Base-by-base conservation (phyloP, 768 basidiomycete species). In the Pisolithus tinctorius region DNA sequence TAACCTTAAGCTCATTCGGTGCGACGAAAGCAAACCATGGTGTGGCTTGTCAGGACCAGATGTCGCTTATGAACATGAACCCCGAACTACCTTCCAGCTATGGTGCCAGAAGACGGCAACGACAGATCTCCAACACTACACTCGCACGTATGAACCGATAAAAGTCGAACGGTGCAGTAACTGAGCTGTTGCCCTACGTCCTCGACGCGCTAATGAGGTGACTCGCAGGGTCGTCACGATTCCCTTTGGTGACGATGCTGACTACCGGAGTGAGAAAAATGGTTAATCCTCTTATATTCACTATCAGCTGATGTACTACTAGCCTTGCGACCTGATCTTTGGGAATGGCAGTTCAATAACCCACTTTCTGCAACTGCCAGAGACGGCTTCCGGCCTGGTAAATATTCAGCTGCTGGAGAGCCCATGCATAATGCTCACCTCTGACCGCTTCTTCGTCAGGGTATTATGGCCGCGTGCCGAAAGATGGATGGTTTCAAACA, bases 101-200 rank as follows among this genome's bases (percentile, higher is more conserved):
- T 60, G 57, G 45, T 81, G 78, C 11, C 74, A 86, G 45, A 59
- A 46, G 23, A 65, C 61, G n/a, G 63, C 64, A 4, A 76, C 78
- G 0, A 65, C 41, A 20, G 71, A 86, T 57, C 65, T 86, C 0
- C 88, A 89, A 56, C 88, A 90, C 20, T 83, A 74, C 58, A 89
- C 88, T 0, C 73, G 75, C 34, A 73, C 73, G 39, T 70, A 84
- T 17, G 62, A 73, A 9, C 58, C 71, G 1, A 71, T 65, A 31
- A 82, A 77, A 27, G 79, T 87, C 14, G 75, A 81, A 59, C 72
- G 84, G 87, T 80, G 54, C 48, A 76, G 66, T 10, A 52, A 16
- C 34, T 41, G 27, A 45, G 43, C 40, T 16, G 45, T 34, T 13
- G 4, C 34, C 34, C 11, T 53, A 7, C 50, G 16, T 53, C 16